Evolutionary conservation across 768 basidiomycete species (phyloP), one percentile per base, ranked within the genome.

Genomic region (Lactifluus piperatus): DNA sequence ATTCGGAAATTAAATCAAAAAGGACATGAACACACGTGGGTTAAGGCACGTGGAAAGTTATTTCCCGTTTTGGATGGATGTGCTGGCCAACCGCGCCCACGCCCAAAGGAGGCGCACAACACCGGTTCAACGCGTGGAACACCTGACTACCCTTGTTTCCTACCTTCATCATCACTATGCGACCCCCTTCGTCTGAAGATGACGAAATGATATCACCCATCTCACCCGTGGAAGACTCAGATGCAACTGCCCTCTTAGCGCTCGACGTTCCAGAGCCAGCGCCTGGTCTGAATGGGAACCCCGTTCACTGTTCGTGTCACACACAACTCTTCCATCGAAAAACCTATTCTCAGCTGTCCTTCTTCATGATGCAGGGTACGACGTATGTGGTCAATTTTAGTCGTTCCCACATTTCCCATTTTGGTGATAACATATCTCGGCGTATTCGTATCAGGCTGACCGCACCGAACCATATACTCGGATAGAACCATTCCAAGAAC

Each of bases 401-500:
- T 49, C 48, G 4, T 55, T 46, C 36, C 36, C 53, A 57, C 20
- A 24, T 24, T 53, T 4, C 24, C 30, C 10, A n/a, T 51, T 59
- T 26, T 24, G 54, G 37, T 46, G 52, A 51, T 51, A 54, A 62
- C 49, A 55, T 36, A 51, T 37, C 47, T 32, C 58, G 51, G 47
- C 59, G 54, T 58, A 51, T 54, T 47, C 18, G 57, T 37, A 24
- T 16, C 62, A 92, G 89, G 91, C 91, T 58, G 82, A 92, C 73
- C 83, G 88, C 64, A 84, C 85, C 48, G 90, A 92, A 70, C 66
- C 90, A 10, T 92, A 92, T 68, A 92, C 90, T 20, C 80, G 84
- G 58, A 92, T 90, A 65, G 77, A 78, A 47, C 90, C 90, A 27
- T 92, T 92, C 70, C 88, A 91, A 70, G 88, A 91, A 74, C 82